phyloP scores from a whole-genome alignment of 495 filamentous ascomycete species.

The Amorphotheca resinae region DNA sequence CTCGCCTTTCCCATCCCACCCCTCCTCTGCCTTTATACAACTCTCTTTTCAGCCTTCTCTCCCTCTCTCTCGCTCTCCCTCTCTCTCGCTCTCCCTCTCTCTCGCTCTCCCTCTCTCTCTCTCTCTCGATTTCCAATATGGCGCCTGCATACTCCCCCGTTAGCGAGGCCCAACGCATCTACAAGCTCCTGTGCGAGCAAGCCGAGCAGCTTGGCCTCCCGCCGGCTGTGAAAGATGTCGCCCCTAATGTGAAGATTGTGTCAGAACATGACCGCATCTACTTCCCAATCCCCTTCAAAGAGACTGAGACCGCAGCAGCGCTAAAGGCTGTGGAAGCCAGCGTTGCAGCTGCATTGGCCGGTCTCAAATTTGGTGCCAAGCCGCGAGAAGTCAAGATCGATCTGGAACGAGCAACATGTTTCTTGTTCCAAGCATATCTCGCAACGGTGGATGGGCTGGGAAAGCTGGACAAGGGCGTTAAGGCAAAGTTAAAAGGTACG shows the following conservation, averaged over 20 bases:
- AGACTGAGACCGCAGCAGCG: slow-evolving; percentile 9
- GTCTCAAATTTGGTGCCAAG: slow-evolving; percentile 1
- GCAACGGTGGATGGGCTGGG: slow-evolving; percentile 7
- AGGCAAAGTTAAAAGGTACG: slow-evolving; percentile 4
- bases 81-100: too few species aligned
- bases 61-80: too few species aligned
- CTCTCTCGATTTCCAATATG: background rate
- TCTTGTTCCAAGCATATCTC: slow-evolving; percentile 11
- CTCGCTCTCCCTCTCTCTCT: too few species aligned
- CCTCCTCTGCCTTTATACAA: too few species aligned
- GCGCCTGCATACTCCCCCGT: slow-evolving; percentile 26
- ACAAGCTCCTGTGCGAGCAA: slow-evolving; percentile 29
- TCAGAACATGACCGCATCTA: slow-evolving; percentile 32
- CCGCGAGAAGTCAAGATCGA: background rate
- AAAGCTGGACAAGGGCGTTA: background rate
- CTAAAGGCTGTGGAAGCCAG: slow-evolving; percentile 7
- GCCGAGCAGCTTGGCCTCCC: slow-evolving; percentile 29
- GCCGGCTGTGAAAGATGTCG: slow-evolving; percentile 24
- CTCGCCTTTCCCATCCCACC: too few species aligned
- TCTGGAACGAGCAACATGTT: slow-evolving; percentile 3
- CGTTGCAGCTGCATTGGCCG: slow-evolving; percentile 1
- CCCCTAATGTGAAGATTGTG: slow-evolving; percentile 29
- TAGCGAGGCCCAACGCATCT: slow-evolving; percentile 32
- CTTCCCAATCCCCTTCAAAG: slow-evolving; percentile 18
- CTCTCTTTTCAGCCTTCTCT: too few species aligned